These are phyloP conservation scores for Parmelia sp. DNA, from an alignment of 495 filamentous ascomycete species.

Conservation along the genomic window DNA sequence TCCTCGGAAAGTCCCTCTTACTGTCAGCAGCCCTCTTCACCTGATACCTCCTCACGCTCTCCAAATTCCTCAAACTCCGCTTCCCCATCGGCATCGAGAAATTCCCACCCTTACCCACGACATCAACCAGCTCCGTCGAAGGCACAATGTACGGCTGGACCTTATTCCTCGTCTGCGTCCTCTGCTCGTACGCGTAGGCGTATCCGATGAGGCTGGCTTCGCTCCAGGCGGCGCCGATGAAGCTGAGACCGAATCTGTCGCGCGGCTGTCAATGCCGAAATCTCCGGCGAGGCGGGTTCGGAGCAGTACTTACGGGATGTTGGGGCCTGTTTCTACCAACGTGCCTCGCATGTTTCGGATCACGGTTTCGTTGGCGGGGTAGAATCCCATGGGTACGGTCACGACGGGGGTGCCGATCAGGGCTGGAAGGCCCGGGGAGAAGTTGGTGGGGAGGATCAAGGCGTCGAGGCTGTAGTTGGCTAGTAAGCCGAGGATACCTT, in stretches of 20 bases:
- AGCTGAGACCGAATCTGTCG: conserved; percentile 48
- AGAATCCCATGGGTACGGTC: conserved; percentile 49
- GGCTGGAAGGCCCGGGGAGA: conserved; percentile 40
- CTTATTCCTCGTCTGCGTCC: conserved; percentile 44
- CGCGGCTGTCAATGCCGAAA: background rate
- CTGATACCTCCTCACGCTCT: conserved; percentile 1
- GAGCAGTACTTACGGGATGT: conserved; percentile 35
- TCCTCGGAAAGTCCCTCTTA: background rate
- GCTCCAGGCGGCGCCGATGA: conserved; percentile 50
- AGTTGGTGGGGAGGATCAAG: conserved; percentile 44
- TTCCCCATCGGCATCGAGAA: background rate
- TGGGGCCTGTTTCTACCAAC: conserved; percentile 41
- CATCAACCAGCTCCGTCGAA: conserved; percentile 42
- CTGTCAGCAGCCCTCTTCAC: background rate
- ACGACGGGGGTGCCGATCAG: conserved; percentile 46
- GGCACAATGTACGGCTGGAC: conserved; percentile 46
- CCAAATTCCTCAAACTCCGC: conserved; percentile 2
- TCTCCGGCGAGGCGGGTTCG: too few relatives aligned
- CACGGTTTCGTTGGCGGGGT: conserved; percentile 40
- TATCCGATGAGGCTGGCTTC: conserved; percentile 53
- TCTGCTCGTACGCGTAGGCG: conserved; percentile 64
- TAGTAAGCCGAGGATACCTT: conserved; percentile 47
- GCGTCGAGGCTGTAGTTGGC: conserved; percentile 43
- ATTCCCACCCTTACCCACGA: conserved; percentile 22
- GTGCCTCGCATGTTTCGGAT: conserved; percentile 34